Conservation (phyloP, 2,329 filamentous ascomycete species). For the Hypoxylon sp. region DNA sequence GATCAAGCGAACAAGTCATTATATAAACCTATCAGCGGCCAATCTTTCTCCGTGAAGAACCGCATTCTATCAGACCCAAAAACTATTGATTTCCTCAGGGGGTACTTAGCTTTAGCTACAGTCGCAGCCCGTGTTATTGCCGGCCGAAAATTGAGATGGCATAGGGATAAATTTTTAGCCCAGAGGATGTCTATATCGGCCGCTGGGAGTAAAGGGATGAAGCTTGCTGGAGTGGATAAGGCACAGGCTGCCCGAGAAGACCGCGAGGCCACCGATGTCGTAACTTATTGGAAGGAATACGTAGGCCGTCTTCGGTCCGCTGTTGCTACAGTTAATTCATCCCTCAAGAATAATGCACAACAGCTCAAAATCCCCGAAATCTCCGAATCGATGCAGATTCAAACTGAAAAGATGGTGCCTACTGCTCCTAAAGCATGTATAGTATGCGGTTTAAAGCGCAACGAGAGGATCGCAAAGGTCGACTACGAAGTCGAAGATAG, state of each 20-base stretch:
- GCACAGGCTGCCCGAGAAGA: constrained; percentile 86
- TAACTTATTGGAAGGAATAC: constrained; percentile 80
- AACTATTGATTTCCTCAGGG: constrained; percentile 74
- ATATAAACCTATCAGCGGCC: constrained; percentile 74
- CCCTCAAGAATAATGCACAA: constrained; percentile 51
- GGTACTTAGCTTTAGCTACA: constrained; percentile 73
- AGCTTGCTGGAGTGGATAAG: constrained; percentile 87
- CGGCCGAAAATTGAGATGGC: constrained; percentile 90
- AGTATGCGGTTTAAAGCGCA: constrained; percentile 88
- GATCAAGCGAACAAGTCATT: constrained; percentile 74
- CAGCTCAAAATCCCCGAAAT: constrained; percentile 77
- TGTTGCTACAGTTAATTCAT: constrained; percentile 75
- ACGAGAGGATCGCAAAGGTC: constrained; percentile 83
- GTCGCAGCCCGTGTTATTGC: constrained; percentile 86
- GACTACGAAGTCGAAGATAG: constrained; percentile 87
- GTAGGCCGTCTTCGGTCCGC: constrained; percentile 81
- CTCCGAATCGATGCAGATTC: constrained; percentile 76
- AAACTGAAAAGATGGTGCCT: constrained; percentile 78
- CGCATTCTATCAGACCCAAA: constrained; percentile 74
- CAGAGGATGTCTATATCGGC: constrained; percentile 92
- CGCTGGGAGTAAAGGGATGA: constrained; percentile 87
- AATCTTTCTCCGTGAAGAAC: constrained; percentile 71
- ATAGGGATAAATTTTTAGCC: constrained; percentile 85
- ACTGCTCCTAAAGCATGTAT: constrained; percentile 83
- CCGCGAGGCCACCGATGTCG: constrained; percentile 84